Conservation (phyloP, 139 green algal genomes). For the Chlamydomonas sphaeroides region DNA sequence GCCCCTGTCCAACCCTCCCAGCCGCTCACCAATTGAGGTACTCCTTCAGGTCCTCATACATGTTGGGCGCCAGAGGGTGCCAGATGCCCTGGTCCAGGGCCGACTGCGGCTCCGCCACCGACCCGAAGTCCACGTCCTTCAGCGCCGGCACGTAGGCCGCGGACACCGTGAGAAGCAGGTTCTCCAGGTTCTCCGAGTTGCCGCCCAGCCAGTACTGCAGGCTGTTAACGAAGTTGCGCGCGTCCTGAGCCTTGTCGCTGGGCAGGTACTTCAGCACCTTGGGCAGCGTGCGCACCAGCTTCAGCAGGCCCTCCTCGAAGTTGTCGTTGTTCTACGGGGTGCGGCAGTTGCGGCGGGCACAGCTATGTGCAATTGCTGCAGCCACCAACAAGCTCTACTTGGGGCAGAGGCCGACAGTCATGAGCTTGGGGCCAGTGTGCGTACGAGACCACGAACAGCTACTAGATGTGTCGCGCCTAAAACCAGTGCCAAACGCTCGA, state of each 20-base stretch:
- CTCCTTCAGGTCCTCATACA: constrained; percentile 99
- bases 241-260: constrained; percentile 80
- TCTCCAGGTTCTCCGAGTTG: constrained; percentile 97
- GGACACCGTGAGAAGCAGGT: constrained; percentile 92
- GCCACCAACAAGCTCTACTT: too few relatives aligned
- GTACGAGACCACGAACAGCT: too few relatives aligned
- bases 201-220: constrained; percentile 99
- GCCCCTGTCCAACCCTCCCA: too few relatives aligned
- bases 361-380: not conserved
- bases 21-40: constrained; percentile 95
- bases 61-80: constrained; percentile 89
- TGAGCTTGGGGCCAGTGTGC: too few relatives aligned
- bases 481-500: too few relatives aligned
- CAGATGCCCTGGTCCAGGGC: constrained; percentile 98
- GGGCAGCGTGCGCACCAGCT: constrained; percentile 92
- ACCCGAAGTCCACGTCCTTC: constrained; percentile 83
- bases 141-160: constrained; percentile 88
- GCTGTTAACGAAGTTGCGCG: constrained; percentile 89
- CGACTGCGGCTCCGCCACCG: constrained; percentile 79
- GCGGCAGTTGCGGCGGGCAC: not conserved
- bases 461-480: too few relatives aligned
- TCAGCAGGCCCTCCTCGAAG: constrained; percentile 99
- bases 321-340: constrained; percentile 87
- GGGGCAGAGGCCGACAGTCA: too few relatives aligned
- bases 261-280: constrained; percentile 88